A percentile compares a stretch with the other conserved stretches of the same genome.
phyloP scores from a whole-genome alignment of 805 yeast species.

The Tetrapisispora pingtungensis region DNA sequence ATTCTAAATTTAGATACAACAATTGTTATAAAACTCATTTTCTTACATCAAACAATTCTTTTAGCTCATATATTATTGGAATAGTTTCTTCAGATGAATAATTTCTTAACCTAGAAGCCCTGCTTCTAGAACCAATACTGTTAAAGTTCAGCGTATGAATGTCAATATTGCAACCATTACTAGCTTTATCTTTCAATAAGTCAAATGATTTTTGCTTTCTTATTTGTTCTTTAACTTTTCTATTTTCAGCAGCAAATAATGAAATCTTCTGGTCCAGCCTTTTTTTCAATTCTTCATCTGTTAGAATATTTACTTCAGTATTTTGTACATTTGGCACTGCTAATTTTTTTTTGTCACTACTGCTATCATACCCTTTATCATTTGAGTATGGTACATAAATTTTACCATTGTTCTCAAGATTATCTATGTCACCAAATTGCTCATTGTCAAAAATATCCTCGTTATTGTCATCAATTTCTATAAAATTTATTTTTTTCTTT shows the following conservation, averaged over 20 bases:
- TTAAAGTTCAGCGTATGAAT: neutral
- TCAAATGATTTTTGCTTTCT: constrained; percentile 27
- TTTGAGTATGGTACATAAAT: neutral
- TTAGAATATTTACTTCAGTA: neutral
- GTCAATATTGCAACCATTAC: neutral
- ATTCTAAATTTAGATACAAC: no score
- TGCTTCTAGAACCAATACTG: constrained; percentile 7
- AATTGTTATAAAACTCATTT: neutral
- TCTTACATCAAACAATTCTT: constrained; percentile 12
- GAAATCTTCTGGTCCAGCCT: constrained; percentile 22
- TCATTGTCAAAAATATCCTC: neutral
- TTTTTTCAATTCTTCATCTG: constrained; percentile 23
- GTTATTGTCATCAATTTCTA: neutral
- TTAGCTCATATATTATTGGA: constrained; percentile 24
- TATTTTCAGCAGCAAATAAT: constrained; percentile 25
- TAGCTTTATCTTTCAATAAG: constrained; percentile 8
- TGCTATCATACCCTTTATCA: neutral
- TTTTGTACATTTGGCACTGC: no score
- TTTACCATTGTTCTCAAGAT: neutral
- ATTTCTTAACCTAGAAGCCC: constrained; percentile 11
- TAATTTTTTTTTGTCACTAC: no score
- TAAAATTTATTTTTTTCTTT: neutral
- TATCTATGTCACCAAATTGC: neutral
- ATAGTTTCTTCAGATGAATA: constrained; percentile 25
- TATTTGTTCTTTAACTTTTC: constrained; percentile 18